Evolutionary conservation across 2,329 filamentous ascomycete species (phyloP).

Genomic region (Stachybotrys chartarum): DNA sequence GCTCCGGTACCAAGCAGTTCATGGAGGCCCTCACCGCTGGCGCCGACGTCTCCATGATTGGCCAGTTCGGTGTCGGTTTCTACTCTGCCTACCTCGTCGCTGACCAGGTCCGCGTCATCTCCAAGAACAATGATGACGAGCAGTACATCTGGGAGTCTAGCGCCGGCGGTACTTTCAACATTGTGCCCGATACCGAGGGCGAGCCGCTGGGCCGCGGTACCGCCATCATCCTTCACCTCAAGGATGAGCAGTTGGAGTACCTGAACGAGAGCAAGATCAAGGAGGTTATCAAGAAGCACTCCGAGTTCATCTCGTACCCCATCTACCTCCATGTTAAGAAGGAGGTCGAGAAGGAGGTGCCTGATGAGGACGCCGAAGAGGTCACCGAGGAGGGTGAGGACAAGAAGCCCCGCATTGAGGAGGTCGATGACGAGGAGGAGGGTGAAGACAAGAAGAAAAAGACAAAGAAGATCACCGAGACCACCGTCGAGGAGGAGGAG

Average conservation of each 20-base stretch:
- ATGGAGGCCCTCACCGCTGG: conserved; percentile 98
- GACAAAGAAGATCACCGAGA: conserved; percentile 99
- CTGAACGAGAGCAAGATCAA: conserved; percentile 98
- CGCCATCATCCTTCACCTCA: conserved; percentile 97
- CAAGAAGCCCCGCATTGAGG: conserved; percentile 95
- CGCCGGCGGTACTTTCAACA: conserved; percentile 95
- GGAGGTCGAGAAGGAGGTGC: conserved; percentile 98
- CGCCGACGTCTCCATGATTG: conserved; percentile 99
- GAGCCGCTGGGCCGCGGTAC: conserved; percentile 89
- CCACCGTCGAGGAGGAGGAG: conserved; percentile 97
- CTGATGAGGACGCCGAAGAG: conserved; percentile 79
- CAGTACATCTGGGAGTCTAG: conserved; percentile 99
- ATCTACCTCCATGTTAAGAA: conserved; percentile 99
- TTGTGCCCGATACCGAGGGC: conserved; percentile 83
- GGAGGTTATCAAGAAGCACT: conserved; percentile 99
- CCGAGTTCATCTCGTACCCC: conserved; percentile 99
- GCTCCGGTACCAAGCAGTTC: conserved; percentile 99
- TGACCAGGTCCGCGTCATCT: conserved; percentile 90
- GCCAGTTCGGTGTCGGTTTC: conserved; percentile 99
- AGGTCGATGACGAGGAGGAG: conserved; percentile 81
- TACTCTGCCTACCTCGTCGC: conserved; percentile 99
- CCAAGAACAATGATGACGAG: conserved; percentile 99
- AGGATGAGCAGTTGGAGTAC: conserved; percentile 99
- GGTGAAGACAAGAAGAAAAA: conserved; percentile 87
- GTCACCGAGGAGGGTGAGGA: conserved; percentile 68